Conservation (phyloP, 2,329 filamentous ascomycete species). For the Diaporthe eres region DNA sequence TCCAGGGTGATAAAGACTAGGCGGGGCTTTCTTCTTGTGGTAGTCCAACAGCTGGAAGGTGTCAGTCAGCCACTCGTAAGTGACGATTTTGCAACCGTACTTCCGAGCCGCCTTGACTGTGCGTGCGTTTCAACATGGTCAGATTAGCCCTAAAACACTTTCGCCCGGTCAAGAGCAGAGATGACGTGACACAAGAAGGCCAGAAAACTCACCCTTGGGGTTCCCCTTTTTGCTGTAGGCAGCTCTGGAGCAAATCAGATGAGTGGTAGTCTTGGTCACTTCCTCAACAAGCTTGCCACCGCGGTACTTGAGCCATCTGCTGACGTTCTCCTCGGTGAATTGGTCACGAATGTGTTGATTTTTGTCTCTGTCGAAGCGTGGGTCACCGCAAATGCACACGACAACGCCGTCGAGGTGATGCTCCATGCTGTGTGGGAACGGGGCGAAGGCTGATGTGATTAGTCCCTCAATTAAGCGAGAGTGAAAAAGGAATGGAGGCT, state of each 20-base stretch:
- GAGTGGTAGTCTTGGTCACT: constrained; percentile 73
- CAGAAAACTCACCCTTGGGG: constrained; percentile 51
- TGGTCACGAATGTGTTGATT: constrained; percentile 46
- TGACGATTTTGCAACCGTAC: constrained; percentile 58
- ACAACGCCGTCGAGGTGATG: constrained; percentile 63
- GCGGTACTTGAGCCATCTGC: constrained; percentile 74
- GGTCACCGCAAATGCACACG: constrained; percentile 71
- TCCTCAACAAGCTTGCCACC: constrained; percentile 70
- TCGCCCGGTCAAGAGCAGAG: too few species aligned
- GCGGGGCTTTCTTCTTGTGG: constrained; percentile 4
- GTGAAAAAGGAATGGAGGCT: not conserved
- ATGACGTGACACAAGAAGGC: too few species aligned
- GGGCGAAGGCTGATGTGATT: constrained; percentile 39
- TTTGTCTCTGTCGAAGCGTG: constrained; percentile 53
- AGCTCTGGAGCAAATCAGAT: constrained; percentile 77
- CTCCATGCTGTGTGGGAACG: not conserved
- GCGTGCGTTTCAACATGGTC: not conserved
- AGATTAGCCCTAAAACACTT: not conserved
- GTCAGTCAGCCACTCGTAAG: constrained; percentile 68
- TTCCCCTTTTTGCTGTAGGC: constrained; percentile 66
- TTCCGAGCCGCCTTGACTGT: constrained; percentile 56
- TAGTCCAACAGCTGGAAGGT: constrained; percentile 49
- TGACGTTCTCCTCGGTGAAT: constrained; percentile 68
- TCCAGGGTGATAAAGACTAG: constrained; percentile 36
- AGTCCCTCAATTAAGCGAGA: not conserved